Base-by-base conservation (phyloP, 106 monocot genomes). In the Dendrobium catenatum region DNA sequence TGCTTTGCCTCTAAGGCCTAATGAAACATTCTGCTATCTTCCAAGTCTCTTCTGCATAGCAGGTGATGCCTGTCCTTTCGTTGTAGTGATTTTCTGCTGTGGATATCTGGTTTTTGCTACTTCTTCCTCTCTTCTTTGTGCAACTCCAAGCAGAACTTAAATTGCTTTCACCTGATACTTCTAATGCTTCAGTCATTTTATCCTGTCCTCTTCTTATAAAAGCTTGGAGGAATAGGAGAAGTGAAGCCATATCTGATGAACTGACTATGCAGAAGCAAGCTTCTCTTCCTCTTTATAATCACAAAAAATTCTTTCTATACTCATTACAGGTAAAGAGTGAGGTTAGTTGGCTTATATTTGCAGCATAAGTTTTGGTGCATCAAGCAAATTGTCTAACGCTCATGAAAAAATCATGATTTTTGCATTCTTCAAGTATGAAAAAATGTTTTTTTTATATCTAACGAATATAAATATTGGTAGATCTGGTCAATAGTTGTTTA, bases 151-250 rank as follows among this genome's bases (percentile, higher is more conserved):
- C 17, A 41, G 55, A 0, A 20, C 22, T 81, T 27, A 40, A 9
- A 22, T 37, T 77, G 19, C 75, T 20, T 26, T 20, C 17, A 17
- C 59, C 75, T 15, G 42, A 11, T 82, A 1, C 43, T 26, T 64
- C 77, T 31, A 18, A n/a, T 66, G 64, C 7, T 58, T 41, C 66
- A 42, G 40, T 13, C 0, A 76, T 58, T 19, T n/a, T 15, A 31
- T 67, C 64, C n/a, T 82, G 76, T 19, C 48, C 67, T 75, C 61
- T 56, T 75, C 67, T 61, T 76, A 82, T 29, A 6, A 82, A 46
- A 10, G 76, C 77, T 74, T 82, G 76, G 31, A 82, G 66, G 20
- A 82, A 77, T 10, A 82, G 77, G 76, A 82, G 64, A 26, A 82
- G 82, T 66, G 82, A 77, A 31, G 82, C 82, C 82, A 82, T 82